phyloP scores from a whole-genome alignment of 2,329 filamentous ascomycete species.

The Fusarium citri region DNA sequence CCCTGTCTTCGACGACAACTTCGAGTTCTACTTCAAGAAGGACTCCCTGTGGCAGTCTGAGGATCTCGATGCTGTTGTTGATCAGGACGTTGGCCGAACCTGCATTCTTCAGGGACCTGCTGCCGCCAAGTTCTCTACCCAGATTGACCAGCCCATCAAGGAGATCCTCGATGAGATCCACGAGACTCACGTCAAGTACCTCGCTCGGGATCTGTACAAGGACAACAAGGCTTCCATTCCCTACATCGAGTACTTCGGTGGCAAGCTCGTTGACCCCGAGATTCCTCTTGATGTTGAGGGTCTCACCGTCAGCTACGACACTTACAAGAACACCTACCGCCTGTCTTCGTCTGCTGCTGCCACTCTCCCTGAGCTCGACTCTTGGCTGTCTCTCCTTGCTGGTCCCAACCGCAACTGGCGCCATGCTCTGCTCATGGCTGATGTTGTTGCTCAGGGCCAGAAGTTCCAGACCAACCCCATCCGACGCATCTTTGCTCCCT shows the following conservation, averaged over 20 bases:
- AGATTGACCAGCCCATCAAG: conserved; percentile 93
- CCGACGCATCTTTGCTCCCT: conserved; percentile 88
- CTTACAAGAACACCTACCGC: conserved; percentile 83
- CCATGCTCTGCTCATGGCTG: conserved; percentile 91
- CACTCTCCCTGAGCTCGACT: conserved; percentile 80
- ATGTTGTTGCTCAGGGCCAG: conserved; percentile 94
- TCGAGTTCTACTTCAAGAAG: conserved; percentile 99
- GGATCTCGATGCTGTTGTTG: conserved; percentile 94
- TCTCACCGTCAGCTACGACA: conserved; percentile 82
- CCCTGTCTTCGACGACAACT: conserved; percentile 93
- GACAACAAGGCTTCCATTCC: conserved; percentile 81
- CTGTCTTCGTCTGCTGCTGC: conserved; percentile 80
- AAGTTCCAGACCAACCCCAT: conserved; percentile 98
- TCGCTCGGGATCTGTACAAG: conserved; percentile 84
- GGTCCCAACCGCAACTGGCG: conserved; percentile 91
- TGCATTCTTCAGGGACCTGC: conserved; percentile 97
- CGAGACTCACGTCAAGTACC: conserved; percentile 82
- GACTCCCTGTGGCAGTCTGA: conserved; percentile 99
- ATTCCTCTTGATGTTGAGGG: conserved; percentile 85
- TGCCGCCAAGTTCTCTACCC: conserved; percentile 88
- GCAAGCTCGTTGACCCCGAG: conserved; percentile 79
- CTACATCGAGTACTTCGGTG: conserved; percentile 93
- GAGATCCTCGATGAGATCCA: conserved; percentile 94
- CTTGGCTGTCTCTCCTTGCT: conserved; percentile 89
- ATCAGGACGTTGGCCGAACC: conserved; percentile 93